Conservation (phyloP, 2,329 filamentous ascomycete species). For the Pestalotiopsis sp. region DNA sequence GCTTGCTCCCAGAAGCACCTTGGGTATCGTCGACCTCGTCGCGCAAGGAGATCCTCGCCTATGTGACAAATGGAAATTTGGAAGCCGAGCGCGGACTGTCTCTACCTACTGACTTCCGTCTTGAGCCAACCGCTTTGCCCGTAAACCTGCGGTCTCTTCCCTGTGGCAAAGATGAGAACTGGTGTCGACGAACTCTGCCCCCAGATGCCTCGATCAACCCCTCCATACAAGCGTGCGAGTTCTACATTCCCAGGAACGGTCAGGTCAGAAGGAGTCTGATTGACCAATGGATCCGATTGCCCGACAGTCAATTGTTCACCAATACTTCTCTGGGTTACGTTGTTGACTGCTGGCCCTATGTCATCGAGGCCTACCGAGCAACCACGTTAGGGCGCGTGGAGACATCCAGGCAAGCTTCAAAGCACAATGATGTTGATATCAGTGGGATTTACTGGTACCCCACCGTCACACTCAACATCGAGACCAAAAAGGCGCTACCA, state of each 20-base stretch:
- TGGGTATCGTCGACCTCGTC: no score
- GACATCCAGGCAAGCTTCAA: no score
- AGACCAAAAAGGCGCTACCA: constrained; percentile 72
- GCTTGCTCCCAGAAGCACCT: neutral
- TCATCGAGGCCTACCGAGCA: constrained; percentile 22
- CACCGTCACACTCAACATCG: constrained; percentile 68
- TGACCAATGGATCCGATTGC: constrained; percentile 32
- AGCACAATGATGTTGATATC: no score
- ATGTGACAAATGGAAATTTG: constrained; percentile 68
- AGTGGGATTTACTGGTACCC: constrained; percentile 57
- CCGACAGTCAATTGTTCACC: constrained; percentile 28
- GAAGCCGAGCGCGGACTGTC: constrained; percentile 57
- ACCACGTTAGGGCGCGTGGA: no score
- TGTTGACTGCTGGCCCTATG: constrained; percentile 30
- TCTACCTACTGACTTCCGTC: constrained; percentile 51
- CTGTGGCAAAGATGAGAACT: constrained; percentile 28
- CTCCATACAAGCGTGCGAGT: constrained; percentile 16
- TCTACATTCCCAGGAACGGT: constrained; percentile 26
- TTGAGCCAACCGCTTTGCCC: constrained; percentile 37
- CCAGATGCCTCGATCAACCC: constrained; percentile 13
- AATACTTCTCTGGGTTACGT: constrained; percentile 29
- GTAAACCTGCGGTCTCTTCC: constrained; percentile 17
- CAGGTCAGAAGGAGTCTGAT: constrained; percentile 23
- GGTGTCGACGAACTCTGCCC: constrained; percentile 27
- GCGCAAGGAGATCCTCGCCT: constrained; percentile 64